Conservation (phyloP, 2,329 filamentous ascomycete genomes). For the Cryoendolithus antarcticus region DNA sequence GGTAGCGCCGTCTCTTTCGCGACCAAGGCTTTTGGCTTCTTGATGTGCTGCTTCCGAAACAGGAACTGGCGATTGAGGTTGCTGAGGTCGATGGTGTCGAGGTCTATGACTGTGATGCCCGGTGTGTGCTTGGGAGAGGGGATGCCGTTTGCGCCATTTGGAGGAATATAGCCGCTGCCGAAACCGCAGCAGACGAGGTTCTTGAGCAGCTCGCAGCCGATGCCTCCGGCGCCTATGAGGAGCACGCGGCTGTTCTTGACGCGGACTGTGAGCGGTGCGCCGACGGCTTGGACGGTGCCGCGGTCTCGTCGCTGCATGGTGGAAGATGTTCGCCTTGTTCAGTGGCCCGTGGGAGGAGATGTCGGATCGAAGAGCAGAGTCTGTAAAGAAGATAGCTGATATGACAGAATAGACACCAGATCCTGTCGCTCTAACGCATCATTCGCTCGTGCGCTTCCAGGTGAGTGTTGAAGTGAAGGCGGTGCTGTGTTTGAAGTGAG, state of each 20-base stretch:
- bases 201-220: slow-evolving; percentile 94
- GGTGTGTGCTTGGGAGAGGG: slow-evolving; percentile 10
- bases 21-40: slow-evolving; percentile 88
- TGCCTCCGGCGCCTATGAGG: slow-evolving; percentile 92
- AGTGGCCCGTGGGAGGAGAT: neutral
- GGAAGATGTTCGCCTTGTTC: slow-evolving; percentile 3
- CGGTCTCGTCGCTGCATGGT: slow-evolving; percentile 35
- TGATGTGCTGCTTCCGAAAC: slow-evolving; percentile 93
- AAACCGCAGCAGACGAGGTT: slow-evolving; percentile 88
- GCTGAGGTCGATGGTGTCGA: slow-evolving; percentile 95
- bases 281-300: slow-evolving; percentile 51
- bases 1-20: slow-evolving; percentile 81
- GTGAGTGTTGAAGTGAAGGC: no score
- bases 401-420: no score
- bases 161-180: slow-evolving; percentile 31
- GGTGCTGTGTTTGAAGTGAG: no score
- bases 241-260: slow-evolving; percentile 41
- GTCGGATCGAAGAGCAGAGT: neutral
- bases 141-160: neutral
- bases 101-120: slow-evolving; percentile 86
- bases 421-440: no score
- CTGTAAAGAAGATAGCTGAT: no score
- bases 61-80: slow-evolving; percentile 97
- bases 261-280: slow-evolving; percentile 43
- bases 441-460: no score